These are phyloP conservation scores for Coemansia reversa DNA, from an alignment of 192 early-diverging fungal species.

Conservation along the genomic window DNA sequence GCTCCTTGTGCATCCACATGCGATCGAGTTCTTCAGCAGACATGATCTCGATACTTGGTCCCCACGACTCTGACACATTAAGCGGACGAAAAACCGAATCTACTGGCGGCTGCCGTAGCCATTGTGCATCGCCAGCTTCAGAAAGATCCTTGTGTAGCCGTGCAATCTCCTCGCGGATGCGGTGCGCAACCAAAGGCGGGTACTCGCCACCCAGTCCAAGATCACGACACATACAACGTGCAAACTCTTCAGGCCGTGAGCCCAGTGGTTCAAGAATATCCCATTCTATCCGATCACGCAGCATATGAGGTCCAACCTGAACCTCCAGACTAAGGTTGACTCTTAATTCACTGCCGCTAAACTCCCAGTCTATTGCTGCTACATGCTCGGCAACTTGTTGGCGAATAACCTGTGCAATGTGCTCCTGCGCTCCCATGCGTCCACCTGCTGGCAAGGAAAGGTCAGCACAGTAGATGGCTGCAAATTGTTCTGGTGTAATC, in stretches of 20 bases:
- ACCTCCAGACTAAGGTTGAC: constrained; percentile 70
- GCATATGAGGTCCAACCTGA: constrained; percentile 75
- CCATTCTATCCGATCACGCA: constrained; percentile 93
- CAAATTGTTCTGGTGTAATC: constrained; percentile 82
- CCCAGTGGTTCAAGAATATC: constrained; percentile 62
- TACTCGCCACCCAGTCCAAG: constrained; percentile 53
- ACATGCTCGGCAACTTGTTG: constrained; percentile 52
- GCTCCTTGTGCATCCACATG: constrained; percentile 54
- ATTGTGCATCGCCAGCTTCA: constrained; percentile 45
- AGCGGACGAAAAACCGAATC: constrained; percentile 45
- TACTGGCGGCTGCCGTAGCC: constrained; percentile 47
- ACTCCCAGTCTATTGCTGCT: constrained; percentile 33
- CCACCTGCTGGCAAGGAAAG: constrained; percentile 58
- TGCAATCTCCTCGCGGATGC: constrained; percentile 48
- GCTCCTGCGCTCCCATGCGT: constrained; percentile 24
- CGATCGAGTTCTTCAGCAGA: constrained; percentile 51
- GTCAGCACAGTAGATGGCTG: constrained; percentile 78
- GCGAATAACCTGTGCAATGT: constrained; percentile 49
- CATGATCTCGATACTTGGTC: constrained; percentile 52
- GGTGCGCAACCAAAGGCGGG: constrained; percentile 50
- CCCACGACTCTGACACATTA: constrained; percentile 47
- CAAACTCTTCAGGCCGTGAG: constrained; percentile 51
- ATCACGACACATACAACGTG: constrained; percentile 42
- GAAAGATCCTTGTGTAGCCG: constrained; percentile 44
- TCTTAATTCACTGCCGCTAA: constrained; percentile 44